Base-by-base conservation (phyloP, 2,329 filamentous ascomycete genomes). In the Claviceps monticola region DNA sequence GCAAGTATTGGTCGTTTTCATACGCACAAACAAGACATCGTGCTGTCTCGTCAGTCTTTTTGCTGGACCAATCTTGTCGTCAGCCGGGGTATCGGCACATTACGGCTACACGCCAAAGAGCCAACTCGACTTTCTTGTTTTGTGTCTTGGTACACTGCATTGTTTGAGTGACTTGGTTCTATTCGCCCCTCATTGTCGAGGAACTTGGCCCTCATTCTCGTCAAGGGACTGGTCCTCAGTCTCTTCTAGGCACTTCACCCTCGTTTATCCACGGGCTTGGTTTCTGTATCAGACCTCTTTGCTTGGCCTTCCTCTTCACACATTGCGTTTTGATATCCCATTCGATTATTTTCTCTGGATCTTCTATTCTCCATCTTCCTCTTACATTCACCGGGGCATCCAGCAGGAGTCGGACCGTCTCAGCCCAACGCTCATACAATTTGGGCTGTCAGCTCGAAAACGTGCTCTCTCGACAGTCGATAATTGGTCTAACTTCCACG, bases 401-500 rank as follows among this genome's bases (percentile, higher is more conserved):
- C 9, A 34, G 29, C 29, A 50, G 29, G 23, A 50, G n/a, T 34
- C 29, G 19, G 17, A 37, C 5, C 46, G 36, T 55, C 37, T 17
- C 50, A 49, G 37, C 46, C 50, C 48, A 46, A 51, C 50, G 3
- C 36, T 29, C 44, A 46, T 41, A 55, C 55, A 52, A 52, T 41
- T 53, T 48, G 39, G 49, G 51, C 56, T 62, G 61, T 61, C 63
- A 50, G 29, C 49, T 23, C 45, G 66, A 62, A 60, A 63, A 65
- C 56, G 64, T 69, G 67, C 67, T 66, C 66, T 66, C 61, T 69
- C 64, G 66, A 67, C 64, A 68, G 63, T 60, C 65, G 67, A 61
- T 60, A 65, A 55, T 60, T 64, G 57, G 62, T 69, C 67, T 69
- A 66, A 66, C 66, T 69, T 56, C 62, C 64, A 61, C 65, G 63